Evolutionary conservation across 2,329 filamentous ascomycete species (phyloP).

Genomic region (Phaeosphaeriaceae sp.): DNA sequence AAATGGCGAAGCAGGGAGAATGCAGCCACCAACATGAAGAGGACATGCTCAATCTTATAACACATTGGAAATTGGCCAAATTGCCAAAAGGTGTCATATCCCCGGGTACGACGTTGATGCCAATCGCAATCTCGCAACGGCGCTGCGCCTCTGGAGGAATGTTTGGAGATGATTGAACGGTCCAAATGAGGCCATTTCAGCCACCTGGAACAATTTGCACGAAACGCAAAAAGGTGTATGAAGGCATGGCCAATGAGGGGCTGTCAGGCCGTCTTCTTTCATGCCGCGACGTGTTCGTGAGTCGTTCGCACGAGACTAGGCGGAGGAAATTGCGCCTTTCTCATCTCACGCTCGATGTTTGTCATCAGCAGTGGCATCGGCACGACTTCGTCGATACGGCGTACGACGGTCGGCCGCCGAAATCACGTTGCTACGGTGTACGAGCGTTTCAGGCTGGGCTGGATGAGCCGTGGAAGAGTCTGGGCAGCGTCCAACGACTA

Average conservation of each 20-base stretch:
- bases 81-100: not conserved
- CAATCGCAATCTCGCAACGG: constrained; percentile 7
- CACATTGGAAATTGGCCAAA: not conserved
- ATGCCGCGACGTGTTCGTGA: not conserved
- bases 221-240: not conserved
- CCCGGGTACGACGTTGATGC: constrained; percentile 2
- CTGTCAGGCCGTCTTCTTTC: not conserved
- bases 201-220: not conserved
- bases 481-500: not conserved
- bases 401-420: not conserved
- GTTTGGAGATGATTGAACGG: constrained; percentile 1
- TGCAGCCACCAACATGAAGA: not conserved
- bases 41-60: not conserved
- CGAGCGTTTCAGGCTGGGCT: not conserved
- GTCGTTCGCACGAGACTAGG: not conserved
- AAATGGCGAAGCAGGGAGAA: no score
- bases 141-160: not conserved
- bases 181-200: constrained; percentile 6
- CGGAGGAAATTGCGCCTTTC: not conserved
- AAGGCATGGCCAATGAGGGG: not conserved
- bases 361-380: no score
- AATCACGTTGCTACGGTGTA: not conserved
- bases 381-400: no score
- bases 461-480: not conserved
- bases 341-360: no score